Evolutionary conservation across 371 early-diverging fungal genomes (phyloP).

Genomic region (Funneliformis caledonium): DNA sequence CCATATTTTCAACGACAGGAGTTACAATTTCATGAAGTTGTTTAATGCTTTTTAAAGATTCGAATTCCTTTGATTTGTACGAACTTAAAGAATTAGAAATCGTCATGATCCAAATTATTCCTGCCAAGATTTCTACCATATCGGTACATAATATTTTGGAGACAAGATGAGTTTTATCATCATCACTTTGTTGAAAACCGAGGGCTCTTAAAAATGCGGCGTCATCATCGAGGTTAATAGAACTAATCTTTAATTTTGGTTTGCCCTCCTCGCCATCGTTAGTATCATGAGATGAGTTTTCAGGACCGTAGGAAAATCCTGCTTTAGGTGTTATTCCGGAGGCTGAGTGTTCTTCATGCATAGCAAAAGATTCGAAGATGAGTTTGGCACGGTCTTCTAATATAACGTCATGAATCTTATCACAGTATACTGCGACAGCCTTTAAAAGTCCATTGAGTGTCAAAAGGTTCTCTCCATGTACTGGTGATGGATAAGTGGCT

Average conservation of each 20-base stretch:
- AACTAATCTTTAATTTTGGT: slow-evolving; percentile 9
- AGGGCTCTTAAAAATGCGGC: slow-evolving; percentile 52
- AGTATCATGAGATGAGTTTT: not conserved
- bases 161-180: not conserved
- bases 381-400: slow-evolving; percentile 45
- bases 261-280: not conserved
- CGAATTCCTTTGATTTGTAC: not conserved
- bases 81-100: not conserved
- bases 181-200: slow-evolving; percentile 40
- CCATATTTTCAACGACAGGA: slow-evolving; percentile 8
- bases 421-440: slow-evolving; percentile 51
- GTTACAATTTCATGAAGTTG: not conserved
- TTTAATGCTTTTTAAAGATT: not conserved
- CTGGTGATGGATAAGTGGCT: slow-evolving; percentile 50
- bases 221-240: slow-evolving; percentile 47
- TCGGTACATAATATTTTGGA: slow-evolving; percentile 46
- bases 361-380: slow-evolving; percentile 54
- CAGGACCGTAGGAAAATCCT: slow-evolving; percentile 12
- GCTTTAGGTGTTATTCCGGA: not conserved
- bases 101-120: slow-evolving; percentile 50
- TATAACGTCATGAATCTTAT: slow-evolving; percentile 26
- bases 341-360: slow-evolving; percentile 40
- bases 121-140: slow-evolving; percentile 45
- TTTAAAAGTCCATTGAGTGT: slow-evolving; percentile 51
- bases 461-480: slow-evolving; percentile 41